Conservation (phyloP, 164 flowering plant species). For the Cinnamomum micranthum region DNA sequence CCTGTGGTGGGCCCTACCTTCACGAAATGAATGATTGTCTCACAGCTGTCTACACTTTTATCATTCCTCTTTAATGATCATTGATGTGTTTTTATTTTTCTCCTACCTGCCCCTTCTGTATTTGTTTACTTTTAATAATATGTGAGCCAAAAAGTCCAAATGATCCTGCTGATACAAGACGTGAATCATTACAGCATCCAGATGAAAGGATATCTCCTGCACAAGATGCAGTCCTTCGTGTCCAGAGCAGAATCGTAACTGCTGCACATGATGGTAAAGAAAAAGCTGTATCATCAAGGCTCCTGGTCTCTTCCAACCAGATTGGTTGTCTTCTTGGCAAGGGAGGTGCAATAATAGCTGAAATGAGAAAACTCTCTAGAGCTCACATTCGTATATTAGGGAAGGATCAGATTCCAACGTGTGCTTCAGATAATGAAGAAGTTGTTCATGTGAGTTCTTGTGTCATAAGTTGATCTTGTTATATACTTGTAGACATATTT, state of each 20-base stretch:
- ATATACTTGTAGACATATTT: not conserved
- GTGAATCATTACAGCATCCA: conserved; percentile 66
- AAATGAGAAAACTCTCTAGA: conserved; percentile 80
- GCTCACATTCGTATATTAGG: conserved; percentile 83
- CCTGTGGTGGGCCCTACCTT: too few species aligned
- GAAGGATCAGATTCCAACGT: conserved; percentile 73
- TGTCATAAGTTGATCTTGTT: not conserved
- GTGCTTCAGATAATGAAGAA: conserved; percentile 81
- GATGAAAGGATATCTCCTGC: conserved; percentile 79
- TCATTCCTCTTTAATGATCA: not conserved
- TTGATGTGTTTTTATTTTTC: not conserved
- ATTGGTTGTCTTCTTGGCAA: conserved; percentile 90
- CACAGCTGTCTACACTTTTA: too few species aligned
- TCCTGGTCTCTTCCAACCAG: conserved; percentile 78
- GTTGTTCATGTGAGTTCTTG: conserved; percentile 65
- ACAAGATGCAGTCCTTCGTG: conserved; percentile 91
- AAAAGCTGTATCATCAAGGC: conserved; percentile 41
- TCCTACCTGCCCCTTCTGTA: not conserved
- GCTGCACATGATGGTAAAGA: conserved; percentile 63
- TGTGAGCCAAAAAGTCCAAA: not conserved
- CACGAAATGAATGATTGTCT: too few species aligned
- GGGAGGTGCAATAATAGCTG: conserved; percentile 83
- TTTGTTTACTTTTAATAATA: not conserved
- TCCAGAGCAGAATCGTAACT: conserved; percentile 65
- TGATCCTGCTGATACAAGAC: not conserved